Base-by-base conservation (phyloP, 768 basidiomycete genomes). In the Rhodotorula sphaerocarpa region DNA sequence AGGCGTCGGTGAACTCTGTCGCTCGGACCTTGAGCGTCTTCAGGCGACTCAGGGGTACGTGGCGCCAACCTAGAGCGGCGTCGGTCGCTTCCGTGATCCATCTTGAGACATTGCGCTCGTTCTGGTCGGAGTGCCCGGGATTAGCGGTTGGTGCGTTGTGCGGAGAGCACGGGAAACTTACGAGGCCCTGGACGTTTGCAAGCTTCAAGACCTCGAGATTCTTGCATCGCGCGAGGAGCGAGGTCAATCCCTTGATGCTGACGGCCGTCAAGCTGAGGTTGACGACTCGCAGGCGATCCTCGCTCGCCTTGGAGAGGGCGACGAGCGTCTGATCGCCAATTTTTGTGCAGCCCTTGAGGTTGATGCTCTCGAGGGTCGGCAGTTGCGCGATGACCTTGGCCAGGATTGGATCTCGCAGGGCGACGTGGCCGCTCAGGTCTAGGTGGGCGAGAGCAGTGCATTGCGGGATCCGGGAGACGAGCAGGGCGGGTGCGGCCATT, bases 231-330 rank as follows among this genome's bases (percentile, higher is more conserved):
- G 60, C 45, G 1, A 72, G 27, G 36, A 72, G 25, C 15, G 52
- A 42, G 20, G 44, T 54, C 16, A 72, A 36, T 6, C 71, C 70
- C 33, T 65, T 65, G 5, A 57, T 30, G 7, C 46, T 65, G 3
- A 70, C 70, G 9, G 70, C 70, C 36, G 67, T 67, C 43, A 69
- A 57, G 18, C 63, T 65, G 2, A 72, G 56, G 50, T 72, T 70
- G 12, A 45, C 65, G 10, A 30, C 28, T 25, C 31, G 52, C 23
- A 72, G 48, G 16, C 43, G 34, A 4, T 34, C 30, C 20, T 59
- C 60, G 20, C 63, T 48, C 20, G 57, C 59, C 39, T 58, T 61
- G 7, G 60, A 53, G 11, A 70, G 39, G 6, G 66, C 68, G 16
- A 67, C 48, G 23, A 70, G 39, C 23, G 53, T 45, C 23, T 48